Conservation (phyloP, 2,329 filamentous ascomycete species). For the Scedosporium aurantiacum region DNA sequence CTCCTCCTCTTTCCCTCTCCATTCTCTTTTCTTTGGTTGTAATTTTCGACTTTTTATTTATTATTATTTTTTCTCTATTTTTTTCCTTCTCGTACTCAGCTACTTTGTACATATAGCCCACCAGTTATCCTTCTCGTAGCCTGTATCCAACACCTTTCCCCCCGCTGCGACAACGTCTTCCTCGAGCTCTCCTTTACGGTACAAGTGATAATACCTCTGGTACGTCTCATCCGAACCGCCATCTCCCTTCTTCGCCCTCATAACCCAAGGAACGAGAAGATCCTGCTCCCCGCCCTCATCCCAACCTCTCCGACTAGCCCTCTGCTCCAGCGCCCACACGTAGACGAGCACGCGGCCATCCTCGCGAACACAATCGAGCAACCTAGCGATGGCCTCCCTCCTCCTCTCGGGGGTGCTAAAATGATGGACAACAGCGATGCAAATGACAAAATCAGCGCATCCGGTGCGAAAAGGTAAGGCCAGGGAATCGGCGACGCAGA, state of each 20-base stretch:
- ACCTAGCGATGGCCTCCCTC: conserved; percentile 56
- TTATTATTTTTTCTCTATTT: background rate
- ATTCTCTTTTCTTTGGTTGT: background rate
- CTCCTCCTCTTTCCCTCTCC: too few relatives aligned
- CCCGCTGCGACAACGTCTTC: conserved; percentile 64
- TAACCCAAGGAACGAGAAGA: conserved; percentile 91
- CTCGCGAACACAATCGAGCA: conserved; percentile 54
- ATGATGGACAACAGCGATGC: conserved; percentile 90
- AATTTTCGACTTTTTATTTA: background rate
- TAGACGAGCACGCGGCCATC: conserved; percentile 68
- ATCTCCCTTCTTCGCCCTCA: conserved; percentile 24
- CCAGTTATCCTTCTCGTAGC: conserved; percentile 98
- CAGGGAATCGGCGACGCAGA: conserved; percentile 71
- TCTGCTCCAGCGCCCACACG: conserved; percentile 94
- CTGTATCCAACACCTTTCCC: conserved; percentile 63
- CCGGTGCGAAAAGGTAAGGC: conserved; percentile 62
- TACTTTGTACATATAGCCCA: conserved; percentile 58
- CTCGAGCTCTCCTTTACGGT: conserved; percentile 76
- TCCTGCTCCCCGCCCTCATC: conserved; percentile 75
- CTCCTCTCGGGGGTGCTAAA: conserved; percentile 68
- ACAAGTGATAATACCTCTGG: conserved; percentile 91
- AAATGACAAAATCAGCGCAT: conserved; percentile 72
- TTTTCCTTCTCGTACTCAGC: background rate
- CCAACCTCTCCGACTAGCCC: conserved; percentile 77
- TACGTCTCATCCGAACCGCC: conserved; percentile 45